A percentile compares a stretch with the other conserved stretches of the same genome.
Conservation (phyloP, 495 filamentous ascomycete species). For the Neurospora pannonica region DNA sequence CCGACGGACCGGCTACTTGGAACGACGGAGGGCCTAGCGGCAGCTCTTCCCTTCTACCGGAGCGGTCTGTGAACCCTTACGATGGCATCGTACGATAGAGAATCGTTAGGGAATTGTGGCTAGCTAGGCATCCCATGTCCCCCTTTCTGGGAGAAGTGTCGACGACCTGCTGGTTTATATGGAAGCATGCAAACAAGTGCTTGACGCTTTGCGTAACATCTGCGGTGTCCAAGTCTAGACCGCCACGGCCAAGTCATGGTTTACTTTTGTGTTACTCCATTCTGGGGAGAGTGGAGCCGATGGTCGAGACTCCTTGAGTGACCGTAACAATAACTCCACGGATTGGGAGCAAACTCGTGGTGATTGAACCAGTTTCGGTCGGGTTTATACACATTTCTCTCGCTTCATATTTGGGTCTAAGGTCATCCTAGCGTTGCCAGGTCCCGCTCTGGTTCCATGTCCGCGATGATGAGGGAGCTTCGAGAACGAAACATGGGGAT, state of each 20-base stretch:
- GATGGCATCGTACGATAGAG: not conserved
- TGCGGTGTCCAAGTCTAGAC: not conserved
- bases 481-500: not conserved
- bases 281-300: not conserved
- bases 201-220: not conserved
- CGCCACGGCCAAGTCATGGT: not conserved
- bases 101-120: not conserved
- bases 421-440: not conserved
- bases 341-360: not conserved
- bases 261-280: not conserved
- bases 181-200: not conserved
- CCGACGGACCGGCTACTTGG: not conserved
- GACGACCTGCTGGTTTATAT: not conserved
- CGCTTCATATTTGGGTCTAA: not conserved
- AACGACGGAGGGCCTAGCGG: not conserved
- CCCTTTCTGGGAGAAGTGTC: not conserved
- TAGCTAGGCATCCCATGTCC: not conserved
- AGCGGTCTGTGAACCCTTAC: not conserved
- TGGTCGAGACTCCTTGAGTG: not conserved
- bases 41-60: not conserved
- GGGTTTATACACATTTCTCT: not conserved
- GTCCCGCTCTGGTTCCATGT: not conserved
- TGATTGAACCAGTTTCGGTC: not conserved
- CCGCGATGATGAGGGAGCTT: not conserved
- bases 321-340: not conserved